Conservation (phyloP, 345 rosid genomes). For the Euphorbia peplus region DNA sequence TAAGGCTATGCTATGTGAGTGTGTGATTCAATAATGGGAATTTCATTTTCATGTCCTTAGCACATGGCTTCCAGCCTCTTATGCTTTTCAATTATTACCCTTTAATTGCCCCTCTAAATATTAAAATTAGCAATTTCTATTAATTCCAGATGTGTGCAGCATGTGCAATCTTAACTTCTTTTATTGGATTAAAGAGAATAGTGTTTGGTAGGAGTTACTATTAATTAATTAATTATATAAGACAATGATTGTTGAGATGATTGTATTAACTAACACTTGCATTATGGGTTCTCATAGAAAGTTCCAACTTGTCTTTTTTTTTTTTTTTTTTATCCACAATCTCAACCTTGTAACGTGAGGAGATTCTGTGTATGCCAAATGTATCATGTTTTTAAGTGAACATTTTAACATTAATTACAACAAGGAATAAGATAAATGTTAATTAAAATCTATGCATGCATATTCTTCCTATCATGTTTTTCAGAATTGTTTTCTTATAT, state of each 20-base stretch:
- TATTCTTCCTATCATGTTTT: not conserved
- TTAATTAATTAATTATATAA: not conserved
- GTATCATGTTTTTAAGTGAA: slow-evolving; percentile 12
- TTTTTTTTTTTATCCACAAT: not conserved
- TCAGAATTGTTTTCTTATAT: too few species aligned
- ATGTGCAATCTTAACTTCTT: slow-evolving; percentile 34
- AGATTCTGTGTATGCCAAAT: slow-evolving; percentile 27
- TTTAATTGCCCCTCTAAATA: slow-evolving; percentile 14
- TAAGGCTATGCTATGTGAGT: too few species aligned
- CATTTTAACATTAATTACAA: not conserved
- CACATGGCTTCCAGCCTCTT: slow-evolving; percentile 54
- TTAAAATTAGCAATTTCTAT: slow-evolving; percentile 1
- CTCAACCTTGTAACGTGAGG: slow-evolving; percentile 28
- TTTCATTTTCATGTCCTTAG: slow-evolving; percentile 21
- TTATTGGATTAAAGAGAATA: not conserved
- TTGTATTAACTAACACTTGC: too few species aligned
- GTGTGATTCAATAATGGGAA: slow-evolving; percentile 19
- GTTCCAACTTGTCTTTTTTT: slow-evolving; percentile 38
- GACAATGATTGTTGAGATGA: slow-evolving; percentile 25
- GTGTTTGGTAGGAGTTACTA: slow-evolving; percentile 24
- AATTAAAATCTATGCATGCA: not conserved
- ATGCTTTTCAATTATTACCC: slow-evolving; percentile 32
- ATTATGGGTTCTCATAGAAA: slow-evolving; percentile 19
- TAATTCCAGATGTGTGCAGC: slow-evolving; percentile 41
- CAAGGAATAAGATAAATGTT: not conserved